Evolutionary conservation across 208 protist genomes (phyloP), one percentile per base, ranked within the genome.

Genomic region (Leptomonas pyrrhocoris): DNA sequence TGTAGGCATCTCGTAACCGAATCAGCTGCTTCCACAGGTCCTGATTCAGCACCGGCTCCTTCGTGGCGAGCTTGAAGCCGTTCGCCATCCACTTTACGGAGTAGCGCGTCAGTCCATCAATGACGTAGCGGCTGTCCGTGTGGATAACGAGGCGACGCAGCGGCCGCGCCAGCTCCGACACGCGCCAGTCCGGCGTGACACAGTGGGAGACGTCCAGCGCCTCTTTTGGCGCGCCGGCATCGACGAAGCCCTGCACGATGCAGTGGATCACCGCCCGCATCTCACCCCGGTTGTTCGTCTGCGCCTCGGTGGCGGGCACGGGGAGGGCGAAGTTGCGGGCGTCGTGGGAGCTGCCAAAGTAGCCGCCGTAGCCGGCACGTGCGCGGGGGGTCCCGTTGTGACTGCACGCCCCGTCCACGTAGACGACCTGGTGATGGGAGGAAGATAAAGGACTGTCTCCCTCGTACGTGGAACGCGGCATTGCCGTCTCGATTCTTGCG

Each of bases 231-330:
- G 25, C 56, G n/a, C 72, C 73, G 15, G 69, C 78, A 40, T 89
- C 76, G 8, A 68, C 30, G 27, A 91, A 74, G 43, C 65, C 68
- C 40, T 79, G 81, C 23, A 80, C 71, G n/a, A 96, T 55, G n/a
- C 78, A 83, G 63, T 93, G 83, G 28, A 94, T 84, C n/a, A 92
- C 79, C 0, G 89, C 92, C 16, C 77, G 72, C 50, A 96, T 60
- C 80, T 96, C 88, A 19, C 76, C 92, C 15, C 92, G 75, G 69
- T 96, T 94, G 78, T 96, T 96, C 30, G 92, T 94, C 61, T 96
- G 92, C 21, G 70, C 28, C 74, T 94, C 86, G 4, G 72, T 36
- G 30, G 34, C 48, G 5, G 80, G 75, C 45, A 96, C 73, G 8
- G 88, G 73, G 12, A 79, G 43, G 16, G 89, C 79, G 66, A 93